phyloP scores from a whole-genome alignment of 1,284 basidiomycete genomes.

The Sporisorium graminicola region DNA sequence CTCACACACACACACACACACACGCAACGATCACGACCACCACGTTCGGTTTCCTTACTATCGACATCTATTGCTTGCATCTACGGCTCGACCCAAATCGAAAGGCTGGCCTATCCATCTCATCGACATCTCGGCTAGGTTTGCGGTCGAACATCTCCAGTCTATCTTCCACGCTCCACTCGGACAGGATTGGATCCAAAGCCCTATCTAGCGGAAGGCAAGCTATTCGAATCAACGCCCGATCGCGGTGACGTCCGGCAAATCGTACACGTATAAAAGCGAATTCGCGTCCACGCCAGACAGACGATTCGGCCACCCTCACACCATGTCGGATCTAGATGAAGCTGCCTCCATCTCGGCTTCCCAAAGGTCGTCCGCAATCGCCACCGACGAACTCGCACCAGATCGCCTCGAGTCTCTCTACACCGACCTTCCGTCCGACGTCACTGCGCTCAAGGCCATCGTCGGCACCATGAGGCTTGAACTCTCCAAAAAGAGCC shows the following conservation, averaged over 20 bases:
- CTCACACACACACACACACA: too few relatives aligned
- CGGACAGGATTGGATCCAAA: not conserved
- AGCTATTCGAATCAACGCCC: not conserved
- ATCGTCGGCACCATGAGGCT: conserved; percentile 55
- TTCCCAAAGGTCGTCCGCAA: conserved; percentile 29
- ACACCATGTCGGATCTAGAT: conserved; percentile 36
- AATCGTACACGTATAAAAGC: not conserved
- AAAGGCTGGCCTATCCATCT: not conserved
- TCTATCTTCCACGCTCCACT: not conserved
- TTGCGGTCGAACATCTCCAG: not conserved
- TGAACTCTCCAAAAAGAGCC: conserved; percentile 42
- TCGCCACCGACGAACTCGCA: conserved; percentile 21
- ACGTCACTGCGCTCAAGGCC: conserved; percentile 52
- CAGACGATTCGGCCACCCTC: not conserved
- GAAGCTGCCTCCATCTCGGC: conserved; percentile 30
- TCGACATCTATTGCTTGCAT: not conserved
- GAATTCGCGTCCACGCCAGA: too few relatives aligned
- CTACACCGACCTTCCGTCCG: conserved; percentile 44
- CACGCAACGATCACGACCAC: not conserved
- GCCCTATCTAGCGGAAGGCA: not conserved
- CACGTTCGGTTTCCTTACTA: not conserved
- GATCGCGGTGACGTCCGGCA: not conserved
- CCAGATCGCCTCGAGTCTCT: conserved; percentile 51
- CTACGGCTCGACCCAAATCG: not conserved
- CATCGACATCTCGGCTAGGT: not conserved